Base-by-base conservation (phyloP, 2,329 filamentous ascomycete genomes). In the Chrysoporthe puriensis region DNA sequence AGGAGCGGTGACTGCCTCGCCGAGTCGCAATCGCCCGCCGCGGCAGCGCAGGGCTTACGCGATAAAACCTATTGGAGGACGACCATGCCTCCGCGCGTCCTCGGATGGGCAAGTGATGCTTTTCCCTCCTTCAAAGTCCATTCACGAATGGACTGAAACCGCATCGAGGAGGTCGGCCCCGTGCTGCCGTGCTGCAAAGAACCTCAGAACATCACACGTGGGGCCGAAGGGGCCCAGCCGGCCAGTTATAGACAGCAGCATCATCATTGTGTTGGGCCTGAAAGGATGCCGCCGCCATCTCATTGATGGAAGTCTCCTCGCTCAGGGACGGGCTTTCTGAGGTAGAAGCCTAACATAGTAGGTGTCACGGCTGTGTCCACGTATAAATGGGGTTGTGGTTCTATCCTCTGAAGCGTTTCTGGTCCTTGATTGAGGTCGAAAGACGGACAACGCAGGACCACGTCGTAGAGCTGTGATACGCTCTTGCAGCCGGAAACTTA, bases 301-400 rank as follows among this genome's bases (percentile, higher is more conserved):
- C 26, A 61, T 61, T 61, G 59, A 61, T 48, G 59, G 59, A 61
- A 61, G 42, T 48, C 59, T 11, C 48, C 43, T 26, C 2, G 14
- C 42, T n/a, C 14, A 18, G 34, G 32, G 26, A 26, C 32, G 14
- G 34, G 16, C 34, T 6, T 57, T 32, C 18, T 57, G 7, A 16
- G 34, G 9, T n/a, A 18, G 6, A 21, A 18, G 7, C 16, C 54
- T n/a, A 40, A 36, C 7, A 36, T 9, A 18, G 54, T 57, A 40
- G 5, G 14, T 54, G 50, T 34, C 50, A 54, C 26, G 50, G 11
- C 50, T 32, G 4, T 54, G 32, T 18, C 32, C 16, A 40, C 9
- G 16, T 40, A 57, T n/a, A 57, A 57, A 40, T 57, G 26, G 11
- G 32, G 50, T 54, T 54, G 50, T 54, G 50, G 14, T 34, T 54